These are phyloP conservation scores for Talaromyces sp. DNA, from an alignment of 2,329 filamentous ascomycete species.

Conservation along the genomic window DNA sequence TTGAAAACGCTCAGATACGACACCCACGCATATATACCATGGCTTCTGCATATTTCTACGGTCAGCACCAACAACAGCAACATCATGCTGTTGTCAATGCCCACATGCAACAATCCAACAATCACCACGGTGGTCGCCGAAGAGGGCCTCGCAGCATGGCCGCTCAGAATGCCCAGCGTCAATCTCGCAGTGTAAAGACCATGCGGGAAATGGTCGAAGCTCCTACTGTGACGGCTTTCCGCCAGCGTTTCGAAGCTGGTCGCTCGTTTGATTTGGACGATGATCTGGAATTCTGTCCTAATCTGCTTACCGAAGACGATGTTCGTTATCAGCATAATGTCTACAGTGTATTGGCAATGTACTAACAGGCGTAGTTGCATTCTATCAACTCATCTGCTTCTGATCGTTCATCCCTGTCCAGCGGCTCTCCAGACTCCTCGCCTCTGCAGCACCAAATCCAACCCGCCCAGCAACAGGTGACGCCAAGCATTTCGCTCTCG, in stretches of 20 bases:
- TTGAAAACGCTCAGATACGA: neutral
- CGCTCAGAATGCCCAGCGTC: constrained; percentile 78
- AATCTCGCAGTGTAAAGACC: constrained; percentile 78
- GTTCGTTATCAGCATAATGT: constrained; percentile 51
- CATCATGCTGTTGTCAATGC: constrained; percentile 51
- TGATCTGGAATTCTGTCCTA: constrained; percentile 92
- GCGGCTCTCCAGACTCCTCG: constrained; percentile 87
- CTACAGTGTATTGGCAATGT: neutral
- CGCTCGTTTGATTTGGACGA: constrained; percentile 94
- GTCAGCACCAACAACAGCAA: constrained; percentile 42
- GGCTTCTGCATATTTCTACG: constrained; percentile 42
- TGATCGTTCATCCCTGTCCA: constrained; percentile 90
- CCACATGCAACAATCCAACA: constrained; percentile 48
- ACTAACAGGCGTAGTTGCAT: constrained; percentile 60
- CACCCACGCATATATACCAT: constrained; percentile 14
- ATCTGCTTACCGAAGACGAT: constrained; percentile 87
- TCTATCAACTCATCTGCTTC: constrained; percentile 87
- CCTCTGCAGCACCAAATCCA: constrained; percentile 80
- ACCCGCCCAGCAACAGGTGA: constrained; percentile 65
- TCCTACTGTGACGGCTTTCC: constrained; percentile 72
- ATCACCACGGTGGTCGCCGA: constrained; percentile 78
- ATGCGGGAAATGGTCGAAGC: constrained; percentile 83
- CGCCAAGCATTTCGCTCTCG: constrained; percentile 71
- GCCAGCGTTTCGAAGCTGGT: constrained; percentile 83
- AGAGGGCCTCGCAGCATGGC: constrained; percentile 77